Evolutionary conservation across 1,284 basidiomycete genomes (phyloP).

Genomic region (Coniferiporia weirii): DNA sequence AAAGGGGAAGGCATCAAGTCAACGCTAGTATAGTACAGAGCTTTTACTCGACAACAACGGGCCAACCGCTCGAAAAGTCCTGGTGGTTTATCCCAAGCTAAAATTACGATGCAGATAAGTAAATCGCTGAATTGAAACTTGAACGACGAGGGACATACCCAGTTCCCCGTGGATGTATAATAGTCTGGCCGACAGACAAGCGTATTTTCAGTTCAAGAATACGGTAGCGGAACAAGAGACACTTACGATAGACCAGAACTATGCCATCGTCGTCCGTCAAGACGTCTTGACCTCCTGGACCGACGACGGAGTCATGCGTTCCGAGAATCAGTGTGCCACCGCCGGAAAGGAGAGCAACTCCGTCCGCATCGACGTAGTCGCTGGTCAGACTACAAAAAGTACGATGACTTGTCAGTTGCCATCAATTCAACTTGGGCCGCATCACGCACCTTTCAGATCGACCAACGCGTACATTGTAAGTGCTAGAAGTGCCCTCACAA

Average conservation of each 20-base stretch:
- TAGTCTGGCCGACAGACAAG: conserved; percentile 8
- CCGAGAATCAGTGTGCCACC: conserved; percentile 50
- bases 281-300: conserved; percentile 42
- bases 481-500: conserved; percentile 45
- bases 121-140: not conserved
- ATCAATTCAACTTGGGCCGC: not conserved
- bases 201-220: not conserved
- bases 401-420: not conserved
- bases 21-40: no score
- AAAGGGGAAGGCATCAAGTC: no score
- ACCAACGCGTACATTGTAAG: conserved; percentile 55
- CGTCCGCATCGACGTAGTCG: conserved; percentile 34
- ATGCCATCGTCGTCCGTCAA: conserved; percentile 33
- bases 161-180: conserved; percentile 26
- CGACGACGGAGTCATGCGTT: conserved; percentile 41
- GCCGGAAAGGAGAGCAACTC: conserved; percentile 41
- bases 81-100: conserved; percentile 47
- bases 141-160: conserved; percentile 27
- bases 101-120: not conserved
- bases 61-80: conserved; percentile 32
- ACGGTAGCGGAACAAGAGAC: conserved; percentile 10
- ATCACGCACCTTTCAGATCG: conserved; percentile 38
- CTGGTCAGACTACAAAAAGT: not conserved
- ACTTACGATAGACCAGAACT: conserved; percentile 24
- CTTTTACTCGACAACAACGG: conserved; percentile 21